Evolutionary conservation across 73 alveolate genomes (phyloP), one percentile per base, ranked within the genome.

Genomic region (Symbiodinium natans): DNA sequence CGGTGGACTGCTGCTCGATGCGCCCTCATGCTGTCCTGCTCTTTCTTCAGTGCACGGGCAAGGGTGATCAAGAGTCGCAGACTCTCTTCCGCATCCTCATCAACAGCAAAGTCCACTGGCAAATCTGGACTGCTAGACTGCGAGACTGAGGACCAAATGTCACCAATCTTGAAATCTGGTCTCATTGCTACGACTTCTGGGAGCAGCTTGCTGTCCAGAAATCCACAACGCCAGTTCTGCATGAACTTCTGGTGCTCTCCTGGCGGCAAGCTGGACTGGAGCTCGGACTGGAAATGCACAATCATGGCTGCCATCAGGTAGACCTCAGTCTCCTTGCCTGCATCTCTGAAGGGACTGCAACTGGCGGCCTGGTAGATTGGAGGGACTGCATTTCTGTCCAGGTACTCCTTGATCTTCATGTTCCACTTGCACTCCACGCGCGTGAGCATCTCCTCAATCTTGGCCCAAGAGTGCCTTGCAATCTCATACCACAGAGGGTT

Each of bases 401-500:
- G 19, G 73, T 41, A 83, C 41, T 83, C 92, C 73, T 83, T n/a
- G 41, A 39, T 17, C 92, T 83, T 83, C 43, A 21, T 0, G 41
- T 83, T 13, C 92, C 92, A 83, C 92, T 83, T 83, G 0, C 46
- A 9, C 68, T 40, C 42, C 38, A 83, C 27, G 2, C 92, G 11
- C 15, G 4, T 41, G 41, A 83, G 27, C 73, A 41, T 0, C 73
- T 83, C 92, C 41, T 83, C 92, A 11, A 83, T 25, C 92, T 42
- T 83, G 31, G 15, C 92, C 92, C 92, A 83, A 34, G 43, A 39
- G 73, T 41, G 73, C 36, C 17, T 83, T 31, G 27, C 73, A 25
- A 83, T 83, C 27, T 83, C 73, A 42, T 82, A 63, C 92, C 92
- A 83, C 75, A 83, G 59, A 9, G 59, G 59, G 59, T 46, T 46